Conservation (phyloP, 106 monocot genomes). For the Acorus calamus region DNA sequence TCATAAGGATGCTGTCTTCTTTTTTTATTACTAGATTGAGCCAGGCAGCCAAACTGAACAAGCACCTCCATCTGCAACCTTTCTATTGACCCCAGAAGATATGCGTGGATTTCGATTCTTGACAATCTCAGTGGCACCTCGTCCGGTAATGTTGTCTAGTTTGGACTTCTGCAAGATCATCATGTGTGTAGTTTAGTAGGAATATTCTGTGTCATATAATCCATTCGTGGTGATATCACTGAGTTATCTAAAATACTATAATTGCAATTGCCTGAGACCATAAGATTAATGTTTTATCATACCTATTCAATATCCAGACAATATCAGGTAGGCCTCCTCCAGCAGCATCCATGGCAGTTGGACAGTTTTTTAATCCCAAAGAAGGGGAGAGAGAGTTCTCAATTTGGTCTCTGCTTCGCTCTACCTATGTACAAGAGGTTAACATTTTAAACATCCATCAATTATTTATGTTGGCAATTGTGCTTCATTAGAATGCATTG, state of each 20-base stretch:
- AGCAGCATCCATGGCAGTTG: constrained; percentile 91
- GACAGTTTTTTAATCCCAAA: constrained; percentile 86
- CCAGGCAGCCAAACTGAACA: constrained; percentile 99
- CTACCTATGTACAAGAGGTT: constrained; percentile 52
- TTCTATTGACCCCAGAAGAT: constrained; percentile 65
- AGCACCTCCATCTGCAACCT: constrained; percentile 78
- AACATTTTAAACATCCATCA: background rate
- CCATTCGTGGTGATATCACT: too few relatives aligned
- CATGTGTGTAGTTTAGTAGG: too few relatives aligned
- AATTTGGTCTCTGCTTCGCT: constrained; percentile 31
- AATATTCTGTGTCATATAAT: too few relatives aligned
- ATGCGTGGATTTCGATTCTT: constrained; percentile 79
- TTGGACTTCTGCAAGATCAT: background rate
- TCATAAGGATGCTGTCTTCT: background rate
- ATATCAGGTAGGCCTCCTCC: constrained; percentile 98
- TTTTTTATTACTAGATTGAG: constrained; percentile 52
- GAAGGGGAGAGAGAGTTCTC: constrained; percentile 53
- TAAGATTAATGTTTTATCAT: constrained; percentile 1
- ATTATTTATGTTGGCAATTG: too few relatives aligned
- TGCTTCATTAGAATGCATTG: too few relatives aligned
- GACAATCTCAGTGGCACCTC: constrained; percentile 94
- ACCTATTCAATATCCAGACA: constrained; percentile 44
- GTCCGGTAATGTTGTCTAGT: constrained; percentile 48
- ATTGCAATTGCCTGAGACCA: too few relatives aligned
- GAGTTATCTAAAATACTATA: too few relatives aligned